Base-by-base conservation (phyloP, 2,329 filamentous ascomycete species). In the Calonectria leucothoes region DNA sequence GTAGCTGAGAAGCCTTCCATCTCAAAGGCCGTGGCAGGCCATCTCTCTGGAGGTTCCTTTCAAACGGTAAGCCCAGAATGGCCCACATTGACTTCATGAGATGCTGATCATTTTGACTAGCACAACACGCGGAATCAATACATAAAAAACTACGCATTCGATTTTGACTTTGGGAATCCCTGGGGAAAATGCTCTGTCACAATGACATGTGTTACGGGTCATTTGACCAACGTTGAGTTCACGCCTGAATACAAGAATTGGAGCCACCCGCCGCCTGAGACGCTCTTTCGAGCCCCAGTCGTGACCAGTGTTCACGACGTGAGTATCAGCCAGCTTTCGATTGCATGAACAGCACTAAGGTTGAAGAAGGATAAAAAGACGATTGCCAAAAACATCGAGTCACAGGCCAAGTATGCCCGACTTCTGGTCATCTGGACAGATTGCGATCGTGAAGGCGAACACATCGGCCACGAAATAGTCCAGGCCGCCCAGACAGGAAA, bases 371-470 rank as follows among this genome's bases (percentile, higher is more conserved):
- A 96, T 81, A 97, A 96, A 82, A 93, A 93, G 79, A 86, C 89
- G 1, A 93, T 99, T 75, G 95, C 96, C 12, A 89, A 92, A 37
- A 99, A 99, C 81, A 97, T 99, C 80, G 91, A 93, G 78, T 87
- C 90, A 1, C 93, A 98, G 83, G 96, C 97, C 23, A 90, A 90
- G 73, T 90, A 90, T 82, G 89, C 92, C n/a, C 90, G 89, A 69
- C 91, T 93, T 15, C 88, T 99, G 37, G 96, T 97, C 84, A 98
- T 99, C 79, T 99, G 97, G 97, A 99, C 97, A 0, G 97, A 99
- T 89, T 98, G 97, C 84, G 97, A 99, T 88, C 92, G 96, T 69
- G 97, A 99, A 88, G 97, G 97, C 42, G 97, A 99, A 83, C 94
- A 98, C 82, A 99, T 99, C 78, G 97, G 97, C 8, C 90, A 94